Base-by-base conservation (phyloP, 768 basidiomycete species). In the Piloderma croceum region DNA sequence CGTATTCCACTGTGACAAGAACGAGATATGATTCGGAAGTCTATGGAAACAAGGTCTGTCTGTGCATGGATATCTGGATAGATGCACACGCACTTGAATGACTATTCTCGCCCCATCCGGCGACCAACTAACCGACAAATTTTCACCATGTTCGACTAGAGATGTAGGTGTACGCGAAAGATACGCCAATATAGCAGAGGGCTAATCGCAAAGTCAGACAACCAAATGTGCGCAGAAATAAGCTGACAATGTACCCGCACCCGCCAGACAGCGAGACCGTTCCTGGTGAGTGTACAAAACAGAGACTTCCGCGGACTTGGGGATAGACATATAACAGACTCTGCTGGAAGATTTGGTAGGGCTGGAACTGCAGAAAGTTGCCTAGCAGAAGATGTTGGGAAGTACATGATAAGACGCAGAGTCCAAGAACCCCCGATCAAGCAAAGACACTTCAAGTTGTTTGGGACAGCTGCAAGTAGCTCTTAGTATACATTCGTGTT, bases 101-200 rank as follows among this genome's bases (percentile, higher is more conserved):
- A 92, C 77, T 35, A 97, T 77, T 50, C 79, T 72, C 51, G 71
- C 70, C 24, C 85, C 83, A 57, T 92, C 90, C 39, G 82, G 81
- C 13, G 90, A 80, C 91, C 92, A 97, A 52, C 79, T 74, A 10
- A 76, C 77, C 38, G 73, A 63, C 15, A 71, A 46, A 50, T 91
- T 94, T 52, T 81, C 76, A n/a, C 92, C 92, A 57, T 93, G 91
- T 43, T 87, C 82, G 40, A 73, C 60, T 27, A 94, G 66, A 13
- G 90, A 93, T 2, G 77, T 76, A 6, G 79, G 67, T 24, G 89
- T 87, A 39, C 92, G 78, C 23, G 81, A 72, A 13, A 94, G 69
- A 48, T 81, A 74, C 17, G 88, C 82, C 45, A 89, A 59, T 5
- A 83, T 71, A 22, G 78, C 75, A 27, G 80, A 77, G 1, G 87